These are phyloP conservation scores for Ceratobasidium sp. DNA, from an alignment of 1,284 basidiomycete genomes.

Conservation along the genomic window DNA sequence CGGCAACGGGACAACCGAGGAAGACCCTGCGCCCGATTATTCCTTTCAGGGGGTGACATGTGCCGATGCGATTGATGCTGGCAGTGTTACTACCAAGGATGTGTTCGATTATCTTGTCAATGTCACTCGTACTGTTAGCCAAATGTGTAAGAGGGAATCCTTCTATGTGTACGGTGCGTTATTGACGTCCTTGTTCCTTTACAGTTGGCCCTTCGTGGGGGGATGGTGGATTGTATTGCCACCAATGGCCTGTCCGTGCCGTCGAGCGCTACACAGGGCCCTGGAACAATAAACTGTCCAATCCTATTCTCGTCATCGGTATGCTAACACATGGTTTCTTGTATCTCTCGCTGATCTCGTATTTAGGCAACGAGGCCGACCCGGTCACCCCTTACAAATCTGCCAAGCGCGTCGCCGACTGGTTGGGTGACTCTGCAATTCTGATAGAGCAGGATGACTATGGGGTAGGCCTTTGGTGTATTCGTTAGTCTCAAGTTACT, in stretches of 20 bases:
- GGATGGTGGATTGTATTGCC: constrained; percentile 24
- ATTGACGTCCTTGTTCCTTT: not conserved
- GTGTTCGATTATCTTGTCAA: constrained; percentile 3
- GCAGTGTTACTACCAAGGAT: constrained; percentile 21
- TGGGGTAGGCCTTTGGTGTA: constrained; percentile 34
- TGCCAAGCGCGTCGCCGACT: constrained; percentile 36
- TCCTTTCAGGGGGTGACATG: constrained; percentile 32
- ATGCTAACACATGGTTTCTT: not conserved
- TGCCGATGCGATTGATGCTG: constrained; percentile 29
- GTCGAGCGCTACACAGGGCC: constrained; percentile 37
- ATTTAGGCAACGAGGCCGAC: constrained; percentile 33
- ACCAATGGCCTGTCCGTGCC: constrained; percentile 33
- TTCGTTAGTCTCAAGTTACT: not conserved
- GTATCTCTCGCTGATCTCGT: not conserved
- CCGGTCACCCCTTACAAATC: constrained; percentile 33
- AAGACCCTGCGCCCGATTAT: constrained; percentile 6
- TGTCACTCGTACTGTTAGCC: constrained; percentile 5
- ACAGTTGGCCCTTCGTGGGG: constrained; percentile 16
- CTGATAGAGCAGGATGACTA: too few species aligned
- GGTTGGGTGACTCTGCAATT: constrained; percentile 30
- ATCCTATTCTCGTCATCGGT: constrained; percentile 39
- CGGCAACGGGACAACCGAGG: not conserved
- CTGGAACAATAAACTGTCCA: constrained; percentile 29
- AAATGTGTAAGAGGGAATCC: constrained; percentile 17
- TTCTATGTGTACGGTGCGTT: not conserved